A percentile compares a stretch with the other conserved stretches of the same genome.
These are phyloP conservation scores for Nemania sp. DNA, from an alignment of 2,329 filamentous ascomycete species.

Conservation along the genomic window DNA sequence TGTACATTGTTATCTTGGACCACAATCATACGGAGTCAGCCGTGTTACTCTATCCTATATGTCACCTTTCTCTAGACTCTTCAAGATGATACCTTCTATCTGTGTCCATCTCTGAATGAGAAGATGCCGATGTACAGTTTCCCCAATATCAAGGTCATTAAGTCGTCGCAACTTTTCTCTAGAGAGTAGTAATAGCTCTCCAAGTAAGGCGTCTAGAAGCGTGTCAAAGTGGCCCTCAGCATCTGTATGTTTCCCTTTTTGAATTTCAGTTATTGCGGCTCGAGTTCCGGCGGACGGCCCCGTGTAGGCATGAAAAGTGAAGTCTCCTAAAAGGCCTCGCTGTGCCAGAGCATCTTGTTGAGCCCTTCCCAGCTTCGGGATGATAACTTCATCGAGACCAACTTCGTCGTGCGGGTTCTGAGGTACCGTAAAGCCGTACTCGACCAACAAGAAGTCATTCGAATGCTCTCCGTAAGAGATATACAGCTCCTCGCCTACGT, in stretches of 20 bases:
- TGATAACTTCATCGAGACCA: constrained; percentile 10
- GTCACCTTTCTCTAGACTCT: not conserved
- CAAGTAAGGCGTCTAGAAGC: not conserved
- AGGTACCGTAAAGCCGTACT: constrained; percentile 4
- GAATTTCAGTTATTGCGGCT: constrained; percentile 2
- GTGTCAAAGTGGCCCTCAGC: not conserved
- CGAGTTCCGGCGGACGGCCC: not conserved
- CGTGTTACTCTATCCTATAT: not conserved
- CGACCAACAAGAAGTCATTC: constrained; percentile 8
- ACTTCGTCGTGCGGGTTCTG: constrained; percentile 5
- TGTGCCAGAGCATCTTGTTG: constrained; percentile 8
- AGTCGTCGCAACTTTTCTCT: not conserved
- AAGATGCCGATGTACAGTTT: not conserved
- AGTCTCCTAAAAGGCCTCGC: constrained; percentile 2
- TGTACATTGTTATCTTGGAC: not conserved
- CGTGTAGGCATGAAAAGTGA: constrained; percentile 1
- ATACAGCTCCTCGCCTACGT: not conserved
- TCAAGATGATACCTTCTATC: not conserved
- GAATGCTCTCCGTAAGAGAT: constrained; percentile 1
- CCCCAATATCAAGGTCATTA: not conserved
- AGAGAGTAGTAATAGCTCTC: not conserved
- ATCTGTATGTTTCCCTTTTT: not conserved
- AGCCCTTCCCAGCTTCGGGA: constrained; percentile 8
- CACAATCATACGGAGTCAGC: not conserved
- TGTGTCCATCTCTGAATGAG: constrained; percentile 2